Conservation (phyloP, 164 flowering plant species). For the Nelumbo lutea region DNA sequence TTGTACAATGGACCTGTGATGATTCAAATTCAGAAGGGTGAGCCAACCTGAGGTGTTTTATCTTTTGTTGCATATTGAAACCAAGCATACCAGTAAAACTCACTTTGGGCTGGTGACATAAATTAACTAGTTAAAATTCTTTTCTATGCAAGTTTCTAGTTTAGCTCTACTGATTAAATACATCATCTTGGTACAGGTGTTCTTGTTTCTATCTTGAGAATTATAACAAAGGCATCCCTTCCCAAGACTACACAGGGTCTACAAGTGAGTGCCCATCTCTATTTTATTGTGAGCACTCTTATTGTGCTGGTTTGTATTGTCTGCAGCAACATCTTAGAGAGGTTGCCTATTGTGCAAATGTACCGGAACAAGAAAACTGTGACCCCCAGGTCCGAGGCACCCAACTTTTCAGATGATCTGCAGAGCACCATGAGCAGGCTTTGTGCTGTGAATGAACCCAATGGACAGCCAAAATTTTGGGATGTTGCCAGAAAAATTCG, state of each 20-base stretch:
- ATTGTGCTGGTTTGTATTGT: slow-evolving; percentile 53
- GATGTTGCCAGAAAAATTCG: slow-evolving; percentile 34
- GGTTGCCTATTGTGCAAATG: slow-evolving; percentile 41
- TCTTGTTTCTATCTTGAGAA: slow-evolving; percentile 58
- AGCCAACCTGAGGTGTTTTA: neutral
- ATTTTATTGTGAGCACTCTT: slow-evolving; percentile 38
- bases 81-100: neutral
- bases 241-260: slow-evolving; percentile 46
- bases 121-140: neutral
- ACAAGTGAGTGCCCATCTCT: slow-evolving; percentile 45
- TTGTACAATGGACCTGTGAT: too few species aligned
- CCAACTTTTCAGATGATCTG: slow-evolving; percentile 5
- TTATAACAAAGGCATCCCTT: slow-evolving; percentile 52
- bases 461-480: slow-evolving; percentile 25
- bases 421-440: slow-evolving; percentile 9
- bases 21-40: neutral
- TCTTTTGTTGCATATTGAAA: neutral
- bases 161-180: neutral
- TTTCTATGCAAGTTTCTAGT: neutral
- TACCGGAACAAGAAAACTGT: slow-evolving; percentile 8
- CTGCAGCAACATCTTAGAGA: slow-evolving; percentile 48
- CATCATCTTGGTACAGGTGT: slow-evolving; percentile 47
- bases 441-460: neutral
- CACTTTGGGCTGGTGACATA: neutral
- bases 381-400: neutral